A percentile compares a stretch with the other conserved stretches of the same genome.
These are phyloP conservation scores for Cucumis melo DNA, from an alignment of 306 rosid species.

Conservation along the genomic window DNA sequence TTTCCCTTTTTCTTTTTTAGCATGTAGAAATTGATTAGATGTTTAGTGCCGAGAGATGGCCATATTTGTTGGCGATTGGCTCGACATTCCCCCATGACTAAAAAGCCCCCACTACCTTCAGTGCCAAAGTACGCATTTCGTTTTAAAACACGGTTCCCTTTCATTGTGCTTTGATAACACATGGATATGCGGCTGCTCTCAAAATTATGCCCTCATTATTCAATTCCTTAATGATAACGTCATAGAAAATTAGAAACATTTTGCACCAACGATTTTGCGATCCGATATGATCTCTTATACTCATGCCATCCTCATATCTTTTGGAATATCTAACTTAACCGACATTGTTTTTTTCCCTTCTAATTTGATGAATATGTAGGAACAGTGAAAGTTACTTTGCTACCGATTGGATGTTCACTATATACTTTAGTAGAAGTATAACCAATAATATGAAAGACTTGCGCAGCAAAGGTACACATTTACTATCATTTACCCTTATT, in stretches of 20 bases:
- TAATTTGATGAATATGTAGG: background rate
- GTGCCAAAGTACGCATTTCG: background rate
- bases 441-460: background rate
- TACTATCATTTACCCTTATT: background rate
- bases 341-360: background rate
- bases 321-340: background rate
- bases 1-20: background rate
- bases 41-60: background rate
- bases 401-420: background rate
- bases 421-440: background rate
- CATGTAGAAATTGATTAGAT: background rate
- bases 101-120: background rate
- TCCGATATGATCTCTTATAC: background rate
- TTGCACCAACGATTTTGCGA: background rate
- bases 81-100: background rate
- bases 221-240: background rate
- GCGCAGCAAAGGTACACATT: background rate
- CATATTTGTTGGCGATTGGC: background rate
- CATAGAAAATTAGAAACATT: background rate
- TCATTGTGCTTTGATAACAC: background rate
- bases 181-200: constrained; percentile 3
- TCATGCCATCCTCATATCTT: background rate
- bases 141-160: background rate
- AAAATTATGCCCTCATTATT: background rate
- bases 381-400: background rate